Evolutionary conservation across 148 eudicot species (phyloP).

Genomic region (Rhododendron mucronatum): DNA sequence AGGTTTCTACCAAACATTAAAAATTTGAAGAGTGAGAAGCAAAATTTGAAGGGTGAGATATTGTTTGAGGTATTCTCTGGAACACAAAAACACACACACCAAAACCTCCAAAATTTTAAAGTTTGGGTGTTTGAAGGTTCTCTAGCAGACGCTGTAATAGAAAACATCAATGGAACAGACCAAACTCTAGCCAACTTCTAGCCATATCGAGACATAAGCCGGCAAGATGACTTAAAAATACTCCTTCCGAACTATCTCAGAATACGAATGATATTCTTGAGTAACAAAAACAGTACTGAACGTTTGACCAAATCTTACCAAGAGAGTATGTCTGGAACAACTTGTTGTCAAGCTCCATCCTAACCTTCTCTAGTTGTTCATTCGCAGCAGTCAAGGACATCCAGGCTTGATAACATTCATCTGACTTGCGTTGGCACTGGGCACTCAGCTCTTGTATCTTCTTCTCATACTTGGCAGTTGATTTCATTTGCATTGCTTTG

Average conservation of each 20-base stretch:
- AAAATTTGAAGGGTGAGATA: not conserved
- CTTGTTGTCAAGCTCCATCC: conserved; percentile 81
- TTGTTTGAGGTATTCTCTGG: not conserved
- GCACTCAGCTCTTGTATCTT: conserved; percentile 66
- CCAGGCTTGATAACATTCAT: conserved; percentile 98
- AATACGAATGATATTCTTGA: not conserved
- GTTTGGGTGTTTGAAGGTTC: not conserved
- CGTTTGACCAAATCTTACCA: conserved; percentile 42
- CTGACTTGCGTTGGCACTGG: conserved; percentile 69
- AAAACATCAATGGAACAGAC: conserved; percentile 4
- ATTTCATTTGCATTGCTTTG: conserved; percentile 40
- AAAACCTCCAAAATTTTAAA: not conserved
- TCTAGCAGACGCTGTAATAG: not conserved
- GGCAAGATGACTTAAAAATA: not conserved
- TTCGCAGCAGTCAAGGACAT: conserved; percentile 84
- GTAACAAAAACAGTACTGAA: not conserved
- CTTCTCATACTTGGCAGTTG: conserved; percentile 75
- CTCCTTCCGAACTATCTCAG: not conserved
- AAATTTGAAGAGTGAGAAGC: not conserved
- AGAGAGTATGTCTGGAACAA: conserved; percentile 64
- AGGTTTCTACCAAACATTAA: not conserved
- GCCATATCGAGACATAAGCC: not conserved
- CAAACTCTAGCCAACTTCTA: not conserved
- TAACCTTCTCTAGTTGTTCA: conserved; percentile 79
- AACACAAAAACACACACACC: not conserved